Evolutionary conservation across 2,329 filamentous ascomycete genomes (phyloP).

Genomic region (Cadophora malorum): DNA sequence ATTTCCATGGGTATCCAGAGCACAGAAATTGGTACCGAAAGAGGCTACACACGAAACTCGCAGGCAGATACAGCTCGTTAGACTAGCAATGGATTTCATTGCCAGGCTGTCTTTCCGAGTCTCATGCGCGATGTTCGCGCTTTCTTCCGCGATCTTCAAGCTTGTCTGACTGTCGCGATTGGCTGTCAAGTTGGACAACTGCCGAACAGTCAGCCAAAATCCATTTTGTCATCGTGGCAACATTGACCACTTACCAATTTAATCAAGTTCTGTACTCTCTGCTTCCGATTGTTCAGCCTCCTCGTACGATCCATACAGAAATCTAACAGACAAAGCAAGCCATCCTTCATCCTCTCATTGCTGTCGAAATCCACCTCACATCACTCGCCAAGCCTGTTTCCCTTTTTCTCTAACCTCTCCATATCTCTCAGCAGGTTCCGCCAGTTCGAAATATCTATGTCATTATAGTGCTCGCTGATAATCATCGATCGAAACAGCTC

Average conservation of each 20-base stretch:
- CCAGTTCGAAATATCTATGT: neutral
- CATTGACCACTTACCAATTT: neutral
- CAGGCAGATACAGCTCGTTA: neutral
- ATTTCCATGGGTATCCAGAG: neutral
- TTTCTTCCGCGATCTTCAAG: neutral
- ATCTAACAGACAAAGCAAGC: neutral
- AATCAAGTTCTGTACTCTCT: neutral
- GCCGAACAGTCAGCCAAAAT: neutral
- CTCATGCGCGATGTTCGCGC: neutral
- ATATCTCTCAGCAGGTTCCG: neutral
- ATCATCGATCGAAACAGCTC: neutral
- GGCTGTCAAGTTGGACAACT: neutral
- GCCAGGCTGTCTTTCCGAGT: neutral
- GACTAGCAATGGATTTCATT: neutral
- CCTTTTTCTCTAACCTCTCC: neutral
- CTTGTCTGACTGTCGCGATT: neutral
- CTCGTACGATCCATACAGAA: neutral
- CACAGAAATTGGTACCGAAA: neutral
- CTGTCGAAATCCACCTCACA: neutral
- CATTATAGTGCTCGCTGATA: neutral
- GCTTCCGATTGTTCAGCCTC: neutral
- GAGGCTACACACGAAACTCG: neutral
- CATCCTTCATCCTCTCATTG: neutral
- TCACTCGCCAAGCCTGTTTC: neutral
- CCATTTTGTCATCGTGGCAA: too few relatives aligned